Base-by-base conservation (phyloP, 2,329 filamentous ascomycete species). In the Eutypa lata region DNA sequence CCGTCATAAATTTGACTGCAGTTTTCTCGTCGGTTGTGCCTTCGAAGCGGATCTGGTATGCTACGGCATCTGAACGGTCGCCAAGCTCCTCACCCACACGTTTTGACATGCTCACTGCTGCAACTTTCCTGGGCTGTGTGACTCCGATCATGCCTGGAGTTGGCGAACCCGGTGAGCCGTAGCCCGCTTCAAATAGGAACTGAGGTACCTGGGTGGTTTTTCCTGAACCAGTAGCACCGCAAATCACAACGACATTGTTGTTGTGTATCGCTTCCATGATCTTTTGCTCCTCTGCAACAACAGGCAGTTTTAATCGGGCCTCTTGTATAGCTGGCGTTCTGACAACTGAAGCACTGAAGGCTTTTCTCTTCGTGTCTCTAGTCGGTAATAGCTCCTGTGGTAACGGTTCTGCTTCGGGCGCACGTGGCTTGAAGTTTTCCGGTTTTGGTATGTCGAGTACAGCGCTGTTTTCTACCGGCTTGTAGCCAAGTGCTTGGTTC, bases 211-310 rank as follows among this genome's bases (percentile, higher is more conserved):
- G 94, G 0, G 94, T 99, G 0, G 95, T 99, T 72, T 99, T 99
- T 68, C 94, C 94, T 57, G 91, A 97, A 71, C 94, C 94, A 33
- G 95, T 99, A 14, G 91, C 88, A 71, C 94, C 94, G 73, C 93
- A 97, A 7, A 99, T 84, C 11, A 99, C 88, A 1, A 97, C 89
- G 3, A 91, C 86, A 49, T 93, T 83, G 68, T 97, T 89, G 67
- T 93, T 93, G 71, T 97, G 88, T 47, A 99, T 91, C 1, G 92
- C 91, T 71, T 99, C 94, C 92, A 99, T 97, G 28, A 99, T 92
- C 64, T 88, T 91, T 67, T 99, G 94, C 70, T 99, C 94, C 69
- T 97, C 92, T 2, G 90, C 90, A 2, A 97, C 91, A 1, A 99
- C 90, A 0, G 94, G 94, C 16, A 99, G 79, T 52, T 89, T 84